phyloP scores from a whole-genome alignment of 106 monocot genomes.

The Narthecium ossifragum region DNA sequence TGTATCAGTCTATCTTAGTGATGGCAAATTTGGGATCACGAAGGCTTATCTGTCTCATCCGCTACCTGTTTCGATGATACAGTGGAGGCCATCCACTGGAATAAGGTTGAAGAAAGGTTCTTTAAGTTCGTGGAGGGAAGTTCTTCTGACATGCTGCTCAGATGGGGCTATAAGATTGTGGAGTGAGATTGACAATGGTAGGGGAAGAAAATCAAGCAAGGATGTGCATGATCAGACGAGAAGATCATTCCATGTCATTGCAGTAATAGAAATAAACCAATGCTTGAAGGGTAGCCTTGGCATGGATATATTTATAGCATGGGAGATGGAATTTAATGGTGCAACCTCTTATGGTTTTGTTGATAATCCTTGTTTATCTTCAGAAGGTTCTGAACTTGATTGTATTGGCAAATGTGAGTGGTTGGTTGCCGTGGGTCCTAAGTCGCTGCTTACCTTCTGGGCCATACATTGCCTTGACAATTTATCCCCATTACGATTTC shows the following conservation, averaged over 20 bases:
- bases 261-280: constrained; percentile 79
- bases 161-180: constrained; percentile 91
- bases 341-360: constrained; percentile 32
- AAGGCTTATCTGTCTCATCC: constrained; percentile 64
- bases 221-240: constrained; percentile 34
- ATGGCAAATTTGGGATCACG: constrained; percentile 33
- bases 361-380: constrained; percentile 22
- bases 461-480: constrained; percentile 90
- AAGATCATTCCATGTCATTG: constrained; percentile 65
- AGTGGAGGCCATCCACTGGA: constrained; percentile 68
- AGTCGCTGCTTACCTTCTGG: constrained; percentile 52
- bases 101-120: constrained; percentile 19
- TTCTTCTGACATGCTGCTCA: constrained; percentile 77
- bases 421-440: constrained; percentile 70
- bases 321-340: constrained; percentile 52
- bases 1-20: constrained; percentile 55
- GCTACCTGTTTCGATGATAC: constrained; percentile 67
- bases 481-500: constrained; percentile 61
- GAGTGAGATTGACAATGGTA: constrained; percentile 69
- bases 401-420: constrained; percentile 72
- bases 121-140: constrained; percentile 35
- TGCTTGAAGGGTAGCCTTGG: constrained; percentile 56
- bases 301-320: constrained; percentile 53
- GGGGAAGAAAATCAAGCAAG: constrained; percentile 32
- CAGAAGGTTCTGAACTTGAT: constrained; percentile 24